Conservation (phyloP, 352 stramenopile species). For the Phytophthora tubulina region DNA sequence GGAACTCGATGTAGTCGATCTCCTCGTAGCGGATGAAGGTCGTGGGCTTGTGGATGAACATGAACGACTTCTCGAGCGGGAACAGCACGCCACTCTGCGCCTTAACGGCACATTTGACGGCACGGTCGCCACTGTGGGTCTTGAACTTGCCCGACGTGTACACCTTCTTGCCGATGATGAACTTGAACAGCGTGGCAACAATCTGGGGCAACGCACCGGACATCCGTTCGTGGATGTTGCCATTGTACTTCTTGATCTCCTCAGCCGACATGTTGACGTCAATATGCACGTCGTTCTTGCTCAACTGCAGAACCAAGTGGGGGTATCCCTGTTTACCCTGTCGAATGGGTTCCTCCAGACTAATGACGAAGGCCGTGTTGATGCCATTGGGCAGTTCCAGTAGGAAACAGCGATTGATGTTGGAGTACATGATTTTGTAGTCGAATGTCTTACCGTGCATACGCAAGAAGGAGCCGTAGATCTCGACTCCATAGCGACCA, state of each 20-base stretch:
- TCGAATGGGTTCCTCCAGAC: constrained; percentile 98
- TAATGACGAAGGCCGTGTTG: constrained; percentile 99
- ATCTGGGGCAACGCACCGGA: constrained; percentile 96
- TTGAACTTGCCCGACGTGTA: constrained; percentile 95
- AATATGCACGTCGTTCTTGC: constrained; percentile 87
- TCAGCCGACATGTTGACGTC: constrained; percentile 96
- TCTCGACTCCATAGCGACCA: constrained; percentile 98
- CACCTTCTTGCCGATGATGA: constrained; percentile 97
- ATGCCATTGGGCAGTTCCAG: constrained; percentile 97
- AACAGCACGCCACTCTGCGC: constrained; percentile 98
- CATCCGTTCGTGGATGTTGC: constrained; percentile 97
- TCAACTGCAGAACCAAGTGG: constrained; percentile 98
- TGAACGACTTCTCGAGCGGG: constrained; percentile 98
- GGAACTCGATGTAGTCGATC: constrained; percentile 98
- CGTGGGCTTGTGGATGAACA: constrained; percentile 99
- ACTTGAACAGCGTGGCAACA: constrained; percentile 99
- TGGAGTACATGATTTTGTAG: constrained; percentile 99
- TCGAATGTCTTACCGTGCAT: constrained; percentile 99
- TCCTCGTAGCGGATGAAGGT: constrained; percentile 99
- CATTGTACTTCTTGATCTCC: constrained; percentile 98
- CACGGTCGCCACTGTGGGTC: constrained; percentile 87
- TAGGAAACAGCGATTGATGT: constrained; percentile 99
- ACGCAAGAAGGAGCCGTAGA: constrained; percentile 97
- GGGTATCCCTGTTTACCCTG: constrained; percentile 99
- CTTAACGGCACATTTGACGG: constrained; percentile 93